Base-by-base conservation (phyloP, 2,329 filamentous ascomycete species). In the Trichoderma sp. region DNA sequence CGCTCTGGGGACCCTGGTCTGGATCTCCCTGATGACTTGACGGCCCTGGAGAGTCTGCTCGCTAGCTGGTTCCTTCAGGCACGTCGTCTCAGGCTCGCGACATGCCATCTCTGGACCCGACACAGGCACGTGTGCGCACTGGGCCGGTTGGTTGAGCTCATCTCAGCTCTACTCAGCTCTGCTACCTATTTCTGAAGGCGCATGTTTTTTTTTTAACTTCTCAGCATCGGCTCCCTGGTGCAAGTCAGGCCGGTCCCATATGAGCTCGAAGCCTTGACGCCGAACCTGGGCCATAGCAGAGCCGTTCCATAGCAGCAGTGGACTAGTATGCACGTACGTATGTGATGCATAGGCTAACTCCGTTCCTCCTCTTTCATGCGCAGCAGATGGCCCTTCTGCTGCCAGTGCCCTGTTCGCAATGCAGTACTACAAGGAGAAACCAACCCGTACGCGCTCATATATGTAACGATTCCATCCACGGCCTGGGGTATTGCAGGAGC, bases 281-380 rank as follows among this genome's bases (percentile, higher is more conserved):
- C 17, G 7, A 19, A 19, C 30, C 4, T 2, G 15, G 19, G n/a
- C 19, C 30, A 15, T 41, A 24, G 30, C 52, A 39, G 19, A 43
- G 19, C 28, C 50, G 10, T 48, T 39, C 34, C 43, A 26, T 48
- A 43, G 44, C 44, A 28, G 34, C 24, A 21, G 34, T 39, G 34
- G 12, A n/a, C 28, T 52, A 2, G 21, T 24, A 9, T 52, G 58
- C 17, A 52, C 47, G 58, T 52, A 61, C 51, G 58, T 52, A 61
- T 61, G 58, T 61, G 58, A 24, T 61, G 47, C 58, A 61, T 61
- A 39, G 34, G 14, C 34, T 39, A 39, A 39, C 34, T 39, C 14
- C 3, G 34, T 39, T 14, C 12, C 10, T 30, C 21, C 21, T 26
- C n/a, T 34, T 21, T 24, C 39, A 61, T 61, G 47, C 57, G 44